phyloP scores from a whole-genome alignment of 2,329 filamentous ascomycete genomes.

The Verticillium nubilum region DNA sequence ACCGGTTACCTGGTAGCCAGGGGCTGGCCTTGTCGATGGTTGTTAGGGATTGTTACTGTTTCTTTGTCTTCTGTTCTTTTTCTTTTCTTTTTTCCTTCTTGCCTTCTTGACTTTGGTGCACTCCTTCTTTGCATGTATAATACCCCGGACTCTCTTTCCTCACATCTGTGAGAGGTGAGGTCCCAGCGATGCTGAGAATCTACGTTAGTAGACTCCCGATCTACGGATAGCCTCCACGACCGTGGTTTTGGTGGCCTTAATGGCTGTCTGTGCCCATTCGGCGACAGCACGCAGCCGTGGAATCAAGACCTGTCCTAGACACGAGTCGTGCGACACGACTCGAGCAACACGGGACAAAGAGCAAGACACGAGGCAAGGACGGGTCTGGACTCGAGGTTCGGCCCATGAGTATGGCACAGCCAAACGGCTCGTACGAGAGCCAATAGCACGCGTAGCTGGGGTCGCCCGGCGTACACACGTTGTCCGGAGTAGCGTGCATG shows the following conservation, averaged over 20 bases:
- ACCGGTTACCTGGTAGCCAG: neutral
- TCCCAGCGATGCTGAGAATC: conserved; percentile 4
- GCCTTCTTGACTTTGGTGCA: neutral
- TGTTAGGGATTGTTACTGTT: neutral
- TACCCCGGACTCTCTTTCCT: conserved; percentile 12
- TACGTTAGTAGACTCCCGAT: neutral
- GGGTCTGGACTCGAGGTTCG: neutral
- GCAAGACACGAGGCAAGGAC: neutral
- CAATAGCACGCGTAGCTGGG: neutral
- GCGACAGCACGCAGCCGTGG: neutral
- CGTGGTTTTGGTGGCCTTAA: neutral
- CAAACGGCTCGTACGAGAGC: conserved; percentile 4
- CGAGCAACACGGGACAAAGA: neutral
- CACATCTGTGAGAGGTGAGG: conserved; percentile 10
- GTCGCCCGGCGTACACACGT: neutral
- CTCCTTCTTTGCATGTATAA: conserved; percentile 2
- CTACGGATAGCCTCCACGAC: neutral
- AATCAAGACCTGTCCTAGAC: neutral
- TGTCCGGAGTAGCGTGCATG: neutral
- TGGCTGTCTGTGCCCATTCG: neutral
- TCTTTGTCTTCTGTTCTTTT: neutral
- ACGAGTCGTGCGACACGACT: neutral
- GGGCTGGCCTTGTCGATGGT: too few species aligned
- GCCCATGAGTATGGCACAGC: neutral
- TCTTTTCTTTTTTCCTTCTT: neutral